Conservation (phyloP, 768 basidiomycete genomes). For the Phaffia tasmanica region DNA sequence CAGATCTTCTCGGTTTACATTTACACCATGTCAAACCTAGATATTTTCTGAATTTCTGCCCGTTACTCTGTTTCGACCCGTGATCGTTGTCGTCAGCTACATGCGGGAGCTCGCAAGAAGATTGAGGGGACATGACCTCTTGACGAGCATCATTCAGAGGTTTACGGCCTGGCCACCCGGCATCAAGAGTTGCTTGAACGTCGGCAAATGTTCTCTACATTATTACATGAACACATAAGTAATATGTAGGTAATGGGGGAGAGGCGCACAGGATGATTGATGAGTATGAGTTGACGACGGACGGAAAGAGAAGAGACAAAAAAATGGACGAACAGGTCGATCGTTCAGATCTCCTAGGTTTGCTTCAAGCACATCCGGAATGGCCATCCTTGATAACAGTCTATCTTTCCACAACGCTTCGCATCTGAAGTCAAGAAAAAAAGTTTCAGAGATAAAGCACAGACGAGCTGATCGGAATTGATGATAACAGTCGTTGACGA, state of each 20-base stretch:
- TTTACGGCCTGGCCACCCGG: conserved; percentile 13
- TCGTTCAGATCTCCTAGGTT: not conserved
- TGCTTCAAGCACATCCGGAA: conserved; percentile 14
- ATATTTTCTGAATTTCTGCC: too few species aligned
- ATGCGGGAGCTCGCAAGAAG: too few species aligned
- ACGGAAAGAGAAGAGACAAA: not conserved
- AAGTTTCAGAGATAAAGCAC: too few species aligned
- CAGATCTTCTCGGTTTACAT: too few species aligned
- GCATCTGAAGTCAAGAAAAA: not conserved
- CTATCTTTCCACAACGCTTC: conserved; percentile 18
- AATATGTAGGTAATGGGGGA: not conserved
- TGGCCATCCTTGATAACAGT: conserved; percentile 11
- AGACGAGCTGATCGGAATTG: not conserved
- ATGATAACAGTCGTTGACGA: too few species aligned
- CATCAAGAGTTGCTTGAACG: conserved; percentile 6
- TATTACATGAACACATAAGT: not conserved
- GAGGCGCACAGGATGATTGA: not conserved
- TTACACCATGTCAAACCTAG: too few species aligned
- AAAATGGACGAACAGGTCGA: not conserved
- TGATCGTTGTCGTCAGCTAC: too few species aligned
- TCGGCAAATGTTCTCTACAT: conserved; percentile 3
- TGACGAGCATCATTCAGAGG: too few species aligned
- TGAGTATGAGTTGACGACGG: not conserved
- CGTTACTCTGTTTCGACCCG: too few species aligned
- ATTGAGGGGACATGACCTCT: too few species aligned